Evolutionary conservation across 495 filamentous ascomycete genomes (phyloP).

Genomic region (Aspergillus haitiensis): DNA sequence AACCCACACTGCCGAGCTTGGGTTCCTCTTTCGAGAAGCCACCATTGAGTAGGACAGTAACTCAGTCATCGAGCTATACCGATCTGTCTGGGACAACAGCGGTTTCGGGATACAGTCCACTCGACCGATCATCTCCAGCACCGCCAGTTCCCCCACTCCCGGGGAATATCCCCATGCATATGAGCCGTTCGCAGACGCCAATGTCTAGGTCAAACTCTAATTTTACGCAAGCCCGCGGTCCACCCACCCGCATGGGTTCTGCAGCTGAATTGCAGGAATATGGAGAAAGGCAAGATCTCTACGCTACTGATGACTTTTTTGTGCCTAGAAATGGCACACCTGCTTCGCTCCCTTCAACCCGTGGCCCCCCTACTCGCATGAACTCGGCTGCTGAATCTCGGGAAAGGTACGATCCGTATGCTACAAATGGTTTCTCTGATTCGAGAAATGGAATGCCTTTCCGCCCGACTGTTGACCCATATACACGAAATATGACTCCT

Average conservation of each 20-base stretch:
- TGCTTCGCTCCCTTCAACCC: too few relatives aligned
- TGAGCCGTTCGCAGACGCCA: slow-evolving; percentile 25
- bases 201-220: slow-evolving; percentile 22
- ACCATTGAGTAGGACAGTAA: slow-evolving; percentile 41
- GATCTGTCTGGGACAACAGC: slow-evolving; percentile 57
- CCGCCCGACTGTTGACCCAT: slow-evolving; percentile 18
- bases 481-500: slow-evolving; percentile 24
- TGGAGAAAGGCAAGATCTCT: background rate
- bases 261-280: slow-evolving; percentile 10
- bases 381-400: too few relatives aligned
- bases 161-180: slow-evolving; percentile 16
- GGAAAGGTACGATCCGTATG: slow-evolving; percentile 16
- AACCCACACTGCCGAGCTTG: slow-evolving; percentile 46
- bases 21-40: slow-evolving; percentile 26
- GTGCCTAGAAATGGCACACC: too few relatives aligned
- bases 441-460: slow-evolving; percentile 14
- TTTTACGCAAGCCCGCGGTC: slow-evolving; percentile 5
- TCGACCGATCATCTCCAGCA: slow-evolving; percentile 33
- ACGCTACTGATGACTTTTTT: too few relatives aligned
- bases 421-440: slow-evolving; percentile 14
- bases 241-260: slow-evolving; percentile 16
- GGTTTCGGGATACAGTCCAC: slow-evolving; percentile 57
- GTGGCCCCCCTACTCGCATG: too few relatives aligned
- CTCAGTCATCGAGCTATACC: slow-evolving; percentile 44
- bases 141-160: slow-evolving; percentile 33